Base-by-base conservation (phyloP, 1,284 basidiomycete genomes). In the Puccinia coronata region DNA sequence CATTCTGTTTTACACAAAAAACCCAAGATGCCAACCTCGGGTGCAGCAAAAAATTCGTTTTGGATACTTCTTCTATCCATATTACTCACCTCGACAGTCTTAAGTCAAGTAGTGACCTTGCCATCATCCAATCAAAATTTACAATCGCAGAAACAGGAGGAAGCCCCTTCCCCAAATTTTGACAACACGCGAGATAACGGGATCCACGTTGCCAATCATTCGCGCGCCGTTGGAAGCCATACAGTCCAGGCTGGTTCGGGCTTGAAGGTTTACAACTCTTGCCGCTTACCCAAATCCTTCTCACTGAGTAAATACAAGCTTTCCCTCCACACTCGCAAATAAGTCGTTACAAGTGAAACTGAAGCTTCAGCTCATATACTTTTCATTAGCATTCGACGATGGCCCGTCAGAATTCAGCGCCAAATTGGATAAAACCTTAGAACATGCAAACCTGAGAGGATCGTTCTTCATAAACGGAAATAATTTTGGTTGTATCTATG, bases 331-430 rank as follows among this genome's bases (percentile, higher is more conserved):
- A 11, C 23, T 53, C 23, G 5, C 18, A 5, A 5, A 5, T n/a
- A 3, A 31, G 28, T 5, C 6, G 28, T 34, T 8, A n/a, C 16
- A 43, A 41, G 36, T n/a, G 4, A 41, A 8, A 67, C n/a, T 47
- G 36, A 67, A 6, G 39, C 20, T n/a, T 47, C 36, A 8, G n/a
- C n/a, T 28, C 16, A 18, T 43, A 8, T 8, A 12, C 14, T 23
- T 11, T 41, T 12, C n/a, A 78, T 41, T 59, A 79, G 77, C 77
- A 43, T 79, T 79, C 55, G 77, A 79, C 57, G 77, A 79, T 79
- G 77, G 77, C 6, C 47, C 67, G 18, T 61, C 49, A 11, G 51
- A 70, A 47, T 57, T 59, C 31, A 71, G 77, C 43, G 49, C 63
- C 6, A 39, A 55, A 49, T 34, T 79, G 31, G 55, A 79, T 57